These are phyloP conservation scores for Salix dunnii DNA, from an alignment of 345 rosid genomes.

Conservation along the genomic window DNA sequence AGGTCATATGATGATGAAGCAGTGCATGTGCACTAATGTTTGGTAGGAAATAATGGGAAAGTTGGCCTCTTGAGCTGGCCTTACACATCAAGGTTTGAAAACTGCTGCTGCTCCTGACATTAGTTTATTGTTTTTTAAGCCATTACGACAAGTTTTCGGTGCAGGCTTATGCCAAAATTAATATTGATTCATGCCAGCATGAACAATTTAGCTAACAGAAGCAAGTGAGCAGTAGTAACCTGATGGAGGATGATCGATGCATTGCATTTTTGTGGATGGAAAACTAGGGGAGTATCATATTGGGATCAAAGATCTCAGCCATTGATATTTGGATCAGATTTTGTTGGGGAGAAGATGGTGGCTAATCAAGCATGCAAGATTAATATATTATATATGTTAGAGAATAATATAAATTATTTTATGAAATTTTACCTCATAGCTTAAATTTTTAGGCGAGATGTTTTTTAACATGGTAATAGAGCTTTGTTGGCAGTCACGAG, in stretches of 20 bases:
- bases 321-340: too few species aligned
- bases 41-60: conserved; percentile 13
- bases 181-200: background rate
- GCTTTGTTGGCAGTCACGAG: too few species aligned
- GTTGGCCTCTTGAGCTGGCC: background rate
- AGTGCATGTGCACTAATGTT: conserved; percentile 40
- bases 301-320: background rate
- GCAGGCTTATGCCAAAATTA: background rate
- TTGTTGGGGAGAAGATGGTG: background rate
- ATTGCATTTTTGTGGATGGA: background rate
- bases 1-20: conserved; percentile 25
- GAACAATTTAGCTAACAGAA: background rate
- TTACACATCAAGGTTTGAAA: conserved; percentile 2
- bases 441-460: too few species aligned
- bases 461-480: too few species aligned
- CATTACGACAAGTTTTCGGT: background rate
- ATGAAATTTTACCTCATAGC: fast-evolving
- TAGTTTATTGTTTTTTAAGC: background rate
- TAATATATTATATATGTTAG: fast-evolving
- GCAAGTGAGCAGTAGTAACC: background rate
- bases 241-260: background rate
- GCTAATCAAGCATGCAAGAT: background rate
- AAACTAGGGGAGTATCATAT: background rate
- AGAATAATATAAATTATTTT: too few species aligned
- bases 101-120: background rate